Evolutionary conservation across 2,329 filamentous ascomycete species (phyloP).

Genomic region (Tolypocladium nubicola): DNA sequence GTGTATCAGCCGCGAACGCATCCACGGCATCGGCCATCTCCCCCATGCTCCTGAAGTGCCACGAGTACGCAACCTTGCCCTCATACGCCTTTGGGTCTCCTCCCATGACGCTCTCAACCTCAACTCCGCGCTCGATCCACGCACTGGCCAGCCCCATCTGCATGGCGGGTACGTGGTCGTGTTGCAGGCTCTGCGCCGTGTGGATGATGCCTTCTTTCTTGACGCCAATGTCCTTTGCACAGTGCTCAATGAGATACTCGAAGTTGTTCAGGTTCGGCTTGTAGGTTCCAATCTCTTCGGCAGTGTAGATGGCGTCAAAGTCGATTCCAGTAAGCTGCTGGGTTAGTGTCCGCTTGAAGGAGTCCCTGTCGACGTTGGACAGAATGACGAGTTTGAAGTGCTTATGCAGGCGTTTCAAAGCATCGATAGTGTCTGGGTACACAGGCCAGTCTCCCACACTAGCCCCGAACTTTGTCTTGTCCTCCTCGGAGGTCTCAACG

Average conservation of each 20-base stretch:
- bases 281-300: slow-evolving; percentile 60
- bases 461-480: slow-evolving; percentile 20
- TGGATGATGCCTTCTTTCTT: slow-evolving; percentile 46
- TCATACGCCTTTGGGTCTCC: slow-evolving; percentile 19
- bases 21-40: slow-evolving; percentile 51
- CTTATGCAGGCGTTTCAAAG: slow-evolving; percentile 34
- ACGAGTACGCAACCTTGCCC: slow-evolving; percentile 25
- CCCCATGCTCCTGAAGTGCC: slow-evolving; percentile 46
- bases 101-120: slow-evolving; percentile 14
- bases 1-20: slow-evolving; percentile 2
- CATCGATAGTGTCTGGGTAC: slow-evolving; percentile 46
- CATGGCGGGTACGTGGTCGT: slow-evolving; percentile 58
- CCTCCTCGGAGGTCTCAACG: slow-evolving; percentile 20
- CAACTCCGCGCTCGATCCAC: slow-evolving; percentile 52
- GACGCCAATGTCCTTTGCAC: slow-evolving; percentile 42
- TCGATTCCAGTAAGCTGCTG: slow-evolving; percentile 32
- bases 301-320: slow-evolving; percentile 57
- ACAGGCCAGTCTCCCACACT: slow-evolving; percentile 43
- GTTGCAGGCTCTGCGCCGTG: slow-evolving; percentile 55
- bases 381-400: slow-evolving; percentile 50
- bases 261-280: slow-evolving; percentile 60
- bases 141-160: slow-evolving; percentile 47
- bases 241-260: slow-evolving; percentile 47
- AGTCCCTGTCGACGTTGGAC: slow-evolving; percentile 44
- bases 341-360: slow-evolving; percentile 14